phyloP scores from a whole-genome alignment of 2,329 filamentous ascomycete genomes.

The Talaromyces sp. region DNA sequence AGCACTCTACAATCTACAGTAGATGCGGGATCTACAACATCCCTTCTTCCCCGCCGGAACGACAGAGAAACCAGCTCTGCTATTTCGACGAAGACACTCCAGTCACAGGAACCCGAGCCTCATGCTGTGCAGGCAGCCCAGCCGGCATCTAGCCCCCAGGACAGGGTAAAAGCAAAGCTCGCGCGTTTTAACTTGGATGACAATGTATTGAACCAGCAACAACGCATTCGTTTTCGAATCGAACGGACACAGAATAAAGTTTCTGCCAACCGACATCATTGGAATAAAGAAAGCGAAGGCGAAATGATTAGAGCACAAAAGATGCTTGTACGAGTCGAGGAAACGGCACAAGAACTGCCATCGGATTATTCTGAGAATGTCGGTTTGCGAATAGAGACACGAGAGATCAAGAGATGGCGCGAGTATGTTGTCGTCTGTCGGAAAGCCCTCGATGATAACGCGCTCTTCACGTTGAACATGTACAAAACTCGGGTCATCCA shows the following conservation, averaged over 20 bases:
- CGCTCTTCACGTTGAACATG: conserved; percentile 54
- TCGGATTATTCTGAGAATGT: conserved; percentile 61
- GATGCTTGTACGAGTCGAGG: conserved; percentile 62
- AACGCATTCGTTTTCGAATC: conserved; percentile 35
- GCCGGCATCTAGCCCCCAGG: conserved; percentile 15
- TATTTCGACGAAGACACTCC: conserved; percentile 20
- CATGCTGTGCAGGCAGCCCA: conserved; percentile 21
- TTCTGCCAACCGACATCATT: conserved; percentile 29
- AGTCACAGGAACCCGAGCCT: conserved; percentile 31
- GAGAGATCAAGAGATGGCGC: conserved; percentile 59
- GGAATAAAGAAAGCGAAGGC: conserved; percentile 47
- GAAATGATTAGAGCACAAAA: conserved; percentile 63
- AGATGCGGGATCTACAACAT: conserved; percentile 31
- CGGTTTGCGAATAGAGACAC: conserved; percentile 55
- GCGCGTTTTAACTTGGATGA: conserved; percentile 44
- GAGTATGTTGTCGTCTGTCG: conserved; percentile 61
- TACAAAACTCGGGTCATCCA: conserved; percentile 61
- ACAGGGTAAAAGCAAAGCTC: conserved; percentile 28
- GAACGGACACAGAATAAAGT: conserved; percentile 34
- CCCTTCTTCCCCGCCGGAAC: conserved; percentile 24
- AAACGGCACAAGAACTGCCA: conserved; percentile 48
- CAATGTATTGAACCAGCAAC: conserved; percentile 37
- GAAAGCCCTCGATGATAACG: conserved; percentile 50
- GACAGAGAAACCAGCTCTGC: conserved; percentile 20
- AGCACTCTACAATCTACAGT: conserved; percentile 1